Evolutionary conservation across 139 green algal species (phyloP).

Genomic region (Micractinium conductrix): DNA sequence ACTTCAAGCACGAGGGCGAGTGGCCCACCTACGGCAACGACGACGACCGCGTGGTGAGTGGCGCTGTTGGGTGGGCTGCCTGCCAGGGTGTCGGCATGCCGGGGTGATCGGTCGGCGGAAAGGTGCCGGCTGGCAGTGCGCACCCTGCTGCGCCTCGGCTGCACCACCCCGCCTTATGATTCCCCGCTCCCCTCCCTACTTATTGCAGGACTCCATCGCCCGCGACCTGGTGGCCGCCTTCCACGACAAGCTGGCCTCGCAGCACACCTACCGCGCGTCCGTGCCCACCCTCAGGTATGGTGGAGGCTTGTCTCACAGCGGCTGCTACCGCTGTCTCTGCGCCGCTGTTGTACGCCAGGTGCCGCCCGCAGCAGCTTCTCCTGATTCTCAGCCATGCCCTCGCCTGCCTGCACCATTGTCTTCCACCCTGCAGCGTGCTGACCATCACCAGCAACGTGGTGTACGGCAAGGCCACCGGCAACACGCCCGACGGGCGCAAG

Average conservation of each 20-base stretch:
- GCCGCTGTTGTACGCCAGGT: too few species aligned
- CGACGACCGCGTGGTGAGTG: constrained; percentile 64
- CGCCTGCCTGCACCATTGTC: neutral
- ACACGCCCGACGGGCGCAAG: constrained; percentile 78
- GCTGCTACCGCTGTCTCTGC: neutral
- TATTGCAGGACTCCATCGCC: constrained; percentile 72
- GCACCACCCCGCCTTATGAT: too few species aligned
- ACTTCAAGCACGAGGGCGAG: constrained; percentile 57
- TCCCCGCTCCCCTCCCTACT: too few species aligned
- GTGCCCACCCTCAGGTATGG: constrained; percentile 63
- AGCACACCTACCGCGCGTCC: constrained; percentile 73
- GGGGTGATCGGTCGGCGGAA: too few species aligned
- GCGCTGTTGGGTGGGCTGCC: too few species aligned
- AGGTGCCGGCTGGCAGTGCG: too few species aligned
- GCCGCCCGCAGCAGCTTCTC: neutral
- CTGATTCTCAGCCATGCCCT: neutral
- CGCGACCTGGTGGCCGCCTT: constrained; percentile 58
- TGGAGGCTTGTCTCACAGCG: neutral
- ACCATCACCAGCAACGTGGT: constrained; percentile 87
- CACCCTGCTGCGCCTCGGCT: too few species aligned
- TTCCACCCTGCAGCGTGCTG: constrained; percentile 61
- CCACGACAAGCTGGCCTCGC: constrained; percentile 57
- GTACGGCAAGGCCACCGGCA: constrained; percentile 70
- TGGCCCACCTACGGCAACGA: constrained; percentile 87
- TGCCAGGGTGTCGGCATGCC: too few species aligned